These are phyloP conservation scores for Luffa aegyptiaca DNA, from an alignment of 306 rosid species.

Conservation along the genomic window DNA sequence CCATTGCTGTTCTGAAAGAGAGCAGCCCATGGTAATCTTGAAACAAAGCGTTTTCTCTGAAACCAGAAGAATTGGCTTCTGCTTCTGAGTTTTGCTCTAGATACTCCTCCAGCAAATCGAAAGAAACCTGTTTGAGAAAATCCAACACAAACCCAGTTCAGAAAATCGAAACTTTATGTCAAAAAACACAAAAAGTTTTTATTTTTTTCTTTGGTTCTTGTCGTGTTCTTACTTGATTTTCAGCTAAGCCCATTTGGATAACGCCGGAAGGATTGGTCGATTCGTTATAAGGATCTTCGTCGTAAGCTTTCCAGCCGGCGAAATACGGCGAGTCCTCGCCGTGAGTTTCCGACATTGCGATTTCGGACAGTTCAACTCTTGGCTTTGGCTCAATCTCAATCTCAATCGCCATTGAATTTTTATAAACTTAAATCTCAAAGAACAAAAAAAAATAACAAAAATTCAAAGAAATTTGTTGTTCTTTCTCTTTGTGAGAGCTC, in stretches of 20 bases:
- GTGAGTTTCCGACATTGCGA: constrained; percentile 77
- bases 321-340: constrained; percentile 93
- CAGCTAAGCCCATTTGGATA: constrained; percentile 91
- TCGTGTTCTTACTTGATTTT: constrained; percentile 65
- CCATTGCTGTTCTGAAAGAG: constrained; percentile 81
- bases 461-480: background rate
- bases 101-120: constrained; percentile 72
- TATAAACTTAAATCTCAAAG: background rate
- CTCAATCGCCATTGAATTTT: constrained; percentile 41
- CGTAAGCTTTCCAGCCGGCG: constrained; percentile 96
- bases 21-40: constrained; percentile 91
- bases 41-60: constrained; percentile 82
- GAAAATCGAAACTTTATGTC: background rate
- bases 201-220: background rate
- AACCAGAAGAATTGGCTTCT: constrained; percentile 32
- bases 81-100: constrained; percentile 50
- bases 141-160: background rate
- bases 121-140: constrained; percentile 51
- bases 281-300: constrained; percentile 71
- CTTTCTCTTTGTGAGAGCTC: background rate
- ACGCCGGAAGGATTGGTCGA: constrained; percentile 56
- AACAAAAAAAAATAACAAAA: constrained; percentile 6
- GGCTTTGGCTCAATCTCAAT: constrained; percentile 25
- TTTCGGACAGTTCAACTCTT: constrained; percentile 43
- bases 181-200: background rate